Base-by-base conservation (phyloP, 805 yeast species). In the Metschnikowia bowlesiae region DNA sequence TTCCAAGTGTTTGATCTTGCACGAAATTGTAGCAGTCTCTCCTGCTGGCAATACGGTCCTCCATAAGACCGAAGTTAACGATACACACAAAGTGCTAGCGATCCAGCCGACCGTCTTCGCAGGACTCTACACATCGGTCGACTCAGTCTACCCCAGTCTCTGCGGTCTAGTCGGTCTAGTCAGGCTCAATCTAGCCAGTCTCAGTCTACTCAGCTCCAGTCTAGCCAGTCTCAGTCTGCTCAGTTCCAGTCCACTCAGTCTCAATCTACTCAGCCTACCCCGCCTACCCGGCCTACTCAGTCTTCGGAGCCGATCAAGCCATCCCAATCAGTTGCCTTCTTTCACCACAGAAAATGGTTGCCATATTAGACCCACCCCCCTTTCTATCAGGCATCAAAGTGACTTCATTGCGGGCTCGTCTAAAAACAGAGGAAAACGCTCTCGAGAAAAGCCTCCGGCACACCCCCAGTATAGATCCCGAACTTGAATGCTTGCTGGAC, bases 401-500 rank as follows among this genome's bases (percentile, higher is more conserved):
- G 39, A 13, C 28, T 16, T 29, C 39, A 29, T 10, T 44, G 14
- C 40, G 34, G 8, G 37, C 40, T 8, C 46, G 40, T 8, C 46
- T 36, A 35, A 44, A 36, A 42, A 33, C 26, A 14, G 45, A 42
- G 31, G 45, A 42, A 31, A 42, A n/a, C 22, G 38, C 31, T 29
- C 45, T 42, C 18, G 45, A 42, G 8, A 39, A 26, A 29, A 35
- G 28, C n/a, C 30, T 34, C 28, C 28, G 29, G 16, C 16, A 29
- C 14, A 44, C 40, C 14, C 16, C 8, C 8, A 44, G 14, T 28
- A 37, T 32, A n/a, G 39, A 44, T 16, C 16, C 32, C 26, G 46
- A 44, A 33, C 46, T 36, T 4, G 46, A 44, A 6, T 14, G 46
- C 34, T 8, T 44, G 40, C 46, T 44, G 39, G 46, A 44, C 8